A percentile compares a stretch with the other conserved stretches of the same genome.
Evolutionary conservation across 106 monocot genomes (phyloP).

Genomic region (Dioscorea zingiberensis): DNA sequence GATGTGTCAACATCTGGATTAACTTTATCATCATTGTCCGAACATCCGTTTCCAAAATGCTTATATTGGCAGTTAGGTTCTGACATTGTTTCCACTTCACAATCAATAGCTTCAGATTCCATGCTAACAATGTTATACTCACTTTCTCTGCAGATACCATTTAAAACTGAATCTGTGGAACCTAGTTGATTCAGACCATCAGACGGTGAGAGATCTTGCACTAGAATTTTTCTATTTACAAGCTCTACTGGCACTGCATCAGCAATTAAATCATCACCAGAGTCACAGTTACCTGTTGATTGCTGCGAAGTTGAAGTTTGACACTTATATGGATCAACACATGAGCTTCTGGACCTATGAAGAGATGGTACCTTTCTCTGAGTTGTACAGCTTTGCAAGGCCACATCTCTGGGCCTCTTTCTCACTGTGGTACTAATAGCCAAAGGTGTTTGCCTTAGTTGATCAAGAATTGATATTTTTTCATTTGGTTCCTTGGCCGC

Average conservation of each 20-base stretch:
- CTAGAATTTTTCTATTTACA: neutral
- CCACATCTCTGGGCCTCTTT: slow-evolving; percentile 44
- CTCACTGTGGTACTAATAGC: slow-evolving; percentile 24
- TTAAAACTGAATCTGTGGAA: slow-evolving; percentile 7
- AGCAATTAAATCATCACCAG: slow-evolving; percentile 12
- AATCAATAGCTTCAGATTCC: slow-evolving; percentile 10
- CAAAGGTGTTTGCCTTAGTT: slow-evolving; percentile 44
- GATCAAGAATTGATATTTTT: slow-evolving; percentile 48
- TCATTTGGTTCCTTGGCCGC: slow-evolving; percentile 24
- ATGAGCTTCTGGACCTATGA: slow-evolving; percentile 48
- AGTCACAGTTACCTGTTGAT: slow-evolving; percentile 1
- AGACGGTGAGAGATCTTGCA: slow-evolving; percentile 4
- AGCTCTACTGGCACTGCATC: slow-evolving; percentile 12
- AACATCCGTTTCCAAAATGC: slow-evolving; percentile 10
- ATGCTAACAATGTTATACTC: slow-evolving; percentile 3
- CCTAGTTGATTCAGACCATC: neutral
- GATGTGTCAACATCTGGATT: slow-evolving; percentile 23
- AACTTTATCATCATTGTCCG: slow-evolving; percentile 14
- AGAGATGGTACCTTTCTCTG: slow-evolving; percentile 26
- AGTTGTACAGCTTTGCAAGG: slow-evolving; percentile 19
- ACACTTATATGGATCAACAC: slow-evolving; percentile 15
- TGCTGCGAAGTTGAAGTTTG: slow-evolving; percentile 13
- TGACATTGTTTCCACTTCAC: slow-evolving; percentile 3
- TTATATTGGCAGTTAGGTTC: slow-evolving; percentile 22
- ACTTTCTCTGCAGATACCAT: slow-evolving; percentile 6